Base-by-base conservation (phyloP, 495 filamentous ascomycete genomes). In the Neurospora sp. region DNA sequence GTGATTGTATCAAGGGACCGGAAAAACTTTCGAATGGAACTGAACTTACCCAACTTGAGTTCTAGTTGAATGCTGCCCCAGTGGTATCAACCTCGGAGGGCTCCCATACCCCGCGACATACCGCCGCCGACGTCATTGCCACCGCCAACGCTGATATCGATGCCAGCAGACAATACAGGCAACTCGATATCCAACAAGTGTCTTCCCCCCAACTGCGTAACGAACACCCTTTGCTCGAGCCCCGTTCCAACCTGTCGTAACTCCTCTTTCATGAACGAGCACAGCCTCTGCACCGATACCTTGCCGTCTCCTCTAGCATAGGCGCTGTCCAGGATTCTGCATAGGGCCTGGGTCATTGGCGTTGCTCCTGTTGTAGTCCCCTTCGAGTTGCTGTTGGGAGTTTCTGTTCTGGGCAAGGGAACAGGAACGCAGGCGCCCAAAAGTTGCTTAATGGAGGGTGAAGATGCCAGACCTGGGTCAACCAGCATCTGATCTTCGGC, bases 171-270 rank as follows among this genome's bases (percentile, higher is more conserved):
- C 70, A 79, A 73, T 1, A 62, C 38, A 8, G 78, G 78, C 12
- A 80, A 40, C 46, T 76, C 74, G 46, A 80, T 76, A 71, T 80
- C 77, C 74, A 78, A 20, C 70, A 80, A 39, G 69, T 77, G 77
- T 31, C 77, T 77, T 3, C 77, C 77, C 0, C 78, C 76, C 39
- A 80, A 40, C 69, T 80, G 78, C 70, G 77, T 80, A 4, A 80
- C 78, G 41, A 80, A 80, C 18, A 79, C 77, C 46, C 40, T 75
- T 23, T 62, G 44, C 4, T 72, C 74, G 0, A 76, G 42, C 2
- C 72, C 73, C 10, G 41, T 40, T 12, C 14, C 70, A 31, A 46
- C 70, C 9, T 31, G 73, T 23, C 78, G 70, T 40, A 80, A 62
- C 39, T 78, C 78, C 41, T 74, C 73, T 41, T 71, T 75, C 62